Percentiles rank a stretch among this genome's conserved stretches.
Conservation (phyloP, 169 alveolate genomes). For the Plasmodium vinckei region DNA sequence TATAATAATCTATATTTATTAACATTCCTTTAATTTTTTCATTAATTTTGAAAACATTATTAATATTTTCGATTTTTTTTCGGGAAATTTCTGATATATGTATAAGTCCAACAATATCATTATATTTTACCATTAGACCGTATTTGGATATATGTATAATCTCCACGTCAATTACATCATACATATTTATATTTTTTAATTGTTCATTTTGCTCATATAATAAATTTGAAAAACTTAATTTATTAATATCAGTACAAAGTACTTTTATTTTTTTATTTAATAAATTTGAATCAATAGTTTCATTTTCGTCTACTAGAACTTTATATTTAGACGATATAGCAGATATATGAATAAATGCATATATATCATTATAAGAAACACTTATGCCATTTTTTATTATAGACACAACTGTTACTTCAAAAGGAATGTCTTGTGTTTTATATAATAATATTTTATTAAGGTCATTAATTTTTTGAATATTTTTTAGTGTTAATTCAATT, state of each 20-base stretch:
- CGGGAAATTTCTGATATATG: conserved; percentile 67
- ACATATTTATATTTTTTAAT: conserved; percentile 44
- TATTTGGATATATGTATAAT: conserved; percentile 74
- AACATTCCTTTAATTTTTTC: conserved; percentile 67
- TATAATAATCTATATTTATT: conserved; percentile 71
- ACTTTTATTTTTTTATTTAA: conserved; percentile 61
- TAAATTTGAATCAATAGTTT: conserved; percentile 36
- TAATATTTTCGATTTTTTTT: conserved; percentile 45
- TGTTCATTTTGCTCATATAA: conserved; percentile 76
- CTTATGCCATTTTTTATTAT: conserved; percentile 66
- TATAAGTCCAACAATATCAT: conserved; percentile 63
- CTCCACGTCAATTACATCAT: conserved; percentile 53
- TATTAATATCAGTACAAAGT: conserved; percentile 57
- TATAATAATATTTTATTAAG: conserved; percentile 52
- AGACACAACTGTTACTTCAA: conserved; percentile 48
- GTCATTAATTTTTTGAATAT: conserved; percentile 76
- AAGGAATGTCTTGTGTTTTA: conserved; percentile 56
- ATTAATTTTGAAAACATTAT: conserved; percentile 44
- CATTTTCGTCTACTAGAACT: conserved; percentile 29
- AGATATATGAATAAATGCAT: conserved; percentile 62
- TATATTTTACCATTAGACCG: conserved; percentile 75
- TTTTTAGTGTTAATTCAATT: conserved; percentile 68
- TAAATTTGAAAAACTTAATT: conserved; percentile 68
- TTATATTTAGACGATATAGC: conserved; percentile 63
- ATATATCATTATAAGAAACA: conserved; percentile 63